phyloP scores from a whole-genome alignment of 306 rosid species.

The Vicia villosa region DNA sequence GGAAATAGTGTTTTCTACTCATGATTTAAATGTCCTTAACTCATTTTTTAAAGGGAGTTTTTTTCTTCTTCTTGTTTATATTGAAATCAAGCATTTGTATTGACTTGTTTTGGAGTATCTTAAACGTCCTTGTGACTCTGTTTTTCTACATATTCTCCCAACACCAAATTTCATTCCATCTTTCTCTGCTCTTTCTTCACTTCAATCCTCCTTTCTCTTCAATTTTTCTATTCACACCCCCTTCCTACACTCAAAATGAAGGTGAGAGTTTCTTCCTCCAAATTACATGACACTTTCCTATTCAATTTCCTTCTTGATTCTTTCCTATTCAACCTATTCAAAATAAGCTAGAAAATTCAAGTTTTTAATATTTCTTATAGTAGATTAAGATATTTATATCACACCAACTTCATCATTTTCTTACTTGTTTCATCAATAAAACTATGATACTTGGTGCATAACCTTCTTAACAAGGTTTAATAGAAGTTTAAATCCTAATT shows the following conservation, averaged over 20 bases:
- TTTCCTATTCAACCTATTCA: neutral
- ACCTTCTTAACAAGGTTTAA: neutral
- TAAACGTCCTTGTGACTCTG: neutral
- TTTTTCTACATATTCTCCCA: conserved; percentile 30
- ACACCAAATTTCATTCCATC: conserved; percentile 18
- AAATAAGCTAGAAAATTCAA: neutral
- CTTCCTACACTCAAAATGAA: conserved; percentile 48
- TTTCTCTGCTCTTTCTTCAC: conserved; percentile 33
- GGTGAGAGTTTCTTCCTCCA: conserved; percentile 54
- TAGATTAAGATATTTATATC: conserved; percentile 13
- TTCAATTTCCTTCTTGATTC: conserved; percentile 16
- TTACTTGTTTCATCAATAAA: conserved; percentile 11
- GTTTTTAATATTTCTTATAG: neutral
- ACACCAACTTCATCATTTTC: conserved; percentile 8
- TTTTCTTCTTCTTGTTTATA: too few species aligned
- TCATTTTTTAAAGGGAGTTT: too few species aligned
- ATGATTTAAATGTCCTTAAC: too few species aligned
- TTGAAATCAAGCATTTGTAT: neutral
- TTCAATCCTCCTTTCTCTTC: neutral
- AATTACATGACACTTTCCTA: neutral
- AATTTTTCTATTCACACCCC: neutral
- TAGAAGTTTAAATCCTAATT: neutral
- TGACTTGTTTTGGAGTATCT: conserved; percentile 41
- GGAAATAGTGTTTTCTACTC: too few species aligned
- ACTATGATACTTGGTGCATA: neutral